Conservation (phyloP, 768 basidiomycete genomes). For the Trametes gibbosa region DNA sequence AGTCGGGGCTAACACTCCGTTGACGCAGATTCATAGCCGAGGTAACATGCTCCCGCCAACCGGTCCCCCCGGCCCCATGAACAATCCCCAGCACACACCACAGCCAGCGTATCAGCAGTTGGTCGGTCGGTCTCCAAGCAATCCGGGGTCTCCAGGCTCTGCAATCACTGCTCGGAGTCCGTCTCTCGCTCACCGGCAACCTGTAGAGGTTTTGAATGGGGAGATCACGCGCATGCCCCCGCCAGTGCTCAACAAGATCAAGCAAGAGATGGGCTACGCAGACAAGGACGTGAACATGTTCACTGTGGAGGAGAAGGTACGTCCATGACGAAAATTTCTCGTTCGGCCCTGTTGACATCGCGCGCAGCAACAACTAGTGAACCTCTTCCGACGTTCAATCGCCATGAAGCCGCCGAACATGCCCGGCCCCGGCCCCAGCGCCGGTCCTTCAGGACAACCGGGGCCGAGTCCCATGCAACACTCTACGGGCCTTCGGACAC, state of each 20-base stretch:
- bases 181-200: conserved; percentile 46
- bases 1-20: conserved; percentile 52
- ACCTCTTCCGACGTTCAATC: conserved; percentile 1
- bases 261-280: conserved; percentile 40
- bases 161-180: conserved; percentile 57
- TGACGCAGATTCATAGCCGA: conserved; percentile 37
- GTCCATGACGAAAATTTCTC: neutral
- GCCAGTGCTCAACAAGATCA: conserved; percentile 33
- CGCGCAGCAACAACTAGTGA: conserved; percentile 18
- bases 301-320: conserved; percentile 61
- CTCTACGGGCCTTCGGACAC: conserved; percentile 34
- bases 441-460: conserved; percentile 25
- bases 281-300: conserved; percentile 47
- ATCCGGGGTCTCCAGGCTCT: conserved; percentile 51
- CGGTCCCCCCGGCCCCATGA: conserved; percentile 36
- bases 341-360: neutral
- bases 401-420: conserved; percentile 4
- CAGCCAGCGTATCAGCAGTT: conserved; percentile 43
- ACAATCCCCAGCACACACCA: conserved; percentile 39
- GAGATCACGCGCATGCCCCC: conserved; percentile 45
- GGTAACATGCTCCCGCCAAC: conserved; percentile 49
- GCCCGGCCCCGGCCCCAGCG: conserved; percentile 8
- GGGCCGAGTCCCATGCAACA: conserved; percentile 35
- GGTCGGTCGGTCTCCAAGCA: conserved; percentile 54
- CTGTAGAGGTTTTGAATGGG: conserved; percentile 29